Base-by-base conservation (phyloP, 176 grass and related monocot genomes). In the Alopecurus myosuroides region DNA sequence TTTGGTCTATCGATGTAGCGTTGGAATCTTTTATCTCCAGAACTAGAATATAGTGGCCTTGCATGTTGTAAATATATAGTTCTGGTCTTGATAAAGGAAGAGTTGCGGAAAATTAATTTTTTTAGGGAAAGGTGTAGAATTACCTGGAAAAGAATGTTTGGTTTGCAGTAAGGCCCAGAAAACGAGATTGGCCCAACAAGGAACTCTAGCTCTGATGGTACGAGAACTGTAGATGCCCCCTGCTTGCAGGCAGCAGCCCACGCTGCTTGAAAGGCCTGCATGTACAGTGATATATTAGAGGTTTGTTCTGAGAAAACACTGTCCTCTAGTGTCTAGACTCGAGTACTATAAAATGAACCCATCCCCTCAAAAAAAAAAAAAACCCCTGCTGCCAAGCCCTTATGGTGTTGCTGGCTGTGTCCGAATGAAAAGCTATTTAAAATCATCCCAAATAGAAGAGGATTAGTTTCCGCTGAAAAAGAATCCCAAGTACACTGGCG, bases 61-160 rank as follows among this genome's bases (percentile, higher is more conserved):
- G 49, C 48, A 13, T 18, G 23, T 23, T n/a, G 34, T 23, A 44
- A 73, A 72, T 51, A 35, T 70, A 18, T 44, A 90, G 22, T n/a
- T n/a, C 0, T 55, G 2, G 26, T 23, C 35, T 86, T 49, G 48
- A 80, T 20, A 44, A 74, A 81, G 5, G 13, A 78, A 56, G 19
- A 71, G n/a, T 41, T 76, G 22, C 76, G 29, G 39, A 71, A 67
- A 89, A 33, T 64, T 93, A 98, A 95, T 91, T 88, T 70, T 40
- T 69, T 23, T 22, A 23, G 20, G 66, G 66, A 0, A 23, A 36
- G 77, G 73, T 69, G 52, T 11, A 66, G 73, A 90, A 29, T 66
- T 95, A 98, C 97, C 97, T 96, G 97, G 48, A 98, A 96, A 64
- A 98, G 48, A 70, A 98, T 98, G 70, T 98, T 96, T 23, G 93